Evolutionary conservation across 1,139 yeast species (phyloP).

Genomic region (Kurtzmaniella quercitrusa): DNA sequence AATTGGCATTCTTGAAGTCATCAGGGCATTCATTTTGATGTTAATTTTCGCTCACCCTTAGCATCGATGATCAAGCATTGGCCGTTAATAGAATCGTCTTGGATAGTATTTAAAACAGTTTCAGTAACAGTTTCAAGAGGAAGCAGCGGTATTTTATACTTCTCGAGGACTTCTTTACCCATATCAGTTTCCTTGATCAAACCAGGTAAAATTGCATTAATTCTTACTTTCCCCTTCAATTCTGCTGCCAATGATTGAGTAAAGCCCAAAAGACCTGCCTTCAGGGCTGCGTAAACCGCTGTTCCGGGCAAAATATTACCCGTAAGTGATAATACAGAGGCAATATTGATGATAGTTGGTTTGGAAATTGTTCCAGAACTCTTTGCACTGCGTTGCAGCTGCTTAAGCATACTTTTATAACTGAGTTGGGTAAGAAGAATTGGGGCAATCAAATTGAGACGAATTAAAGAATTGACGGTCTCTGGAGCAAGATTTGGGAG

Average conservation of each 20-base stretch:
- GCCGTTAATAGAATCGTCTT: conserved; percentile 35
- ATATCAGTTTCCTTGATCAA: conserved; percentile 71
- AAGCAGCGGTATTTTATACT: conserved; percentile 16
- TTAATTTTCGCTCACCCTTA: conserved; percentile 1
- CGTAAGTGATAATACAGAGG: conserved; percentile 61
- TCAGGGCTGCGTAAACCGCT: conserved; percentile 72
- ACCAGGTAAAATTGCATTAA: conserved; percentile 72
- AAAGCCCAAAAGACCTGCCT: conserved; percentile 73
- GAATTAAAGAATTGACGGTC: conserved; percentile 47
- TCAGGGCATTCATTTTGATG: background rate
- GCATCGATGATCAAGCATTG: conserved; percentile 29
- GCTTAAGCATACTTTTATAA: conserved; percentile 46
- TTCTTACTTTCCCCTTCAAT: conserved; percentile 47
- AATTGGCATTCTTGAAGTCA: background rate
- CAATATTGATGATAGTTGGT: conserved; percentile 54
- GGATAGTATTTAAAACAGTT: conserved; percentile 26
- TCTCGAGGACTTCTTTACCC: conserved; percentile 36
- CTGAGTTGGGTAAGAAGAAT: conserved; percentile 51
- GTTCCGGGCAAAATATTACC: conserved; percentile 55
- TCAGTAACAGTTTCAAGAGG: conserved; percentile 23
- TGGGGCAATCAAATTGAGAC: conserved; percentile 63
- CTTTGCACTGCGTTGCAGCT: conserved; percentile 11
- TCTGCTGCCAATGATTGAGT: conserved; percentile 64
- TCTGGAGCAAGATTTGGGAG: conserved; percentile 41
- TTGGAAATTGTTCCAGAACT: conserved; percentile 5